phyloP scores from a whole-genome alignment of 768 basidiomycete species.

The Lactarius quietus region DNA sequence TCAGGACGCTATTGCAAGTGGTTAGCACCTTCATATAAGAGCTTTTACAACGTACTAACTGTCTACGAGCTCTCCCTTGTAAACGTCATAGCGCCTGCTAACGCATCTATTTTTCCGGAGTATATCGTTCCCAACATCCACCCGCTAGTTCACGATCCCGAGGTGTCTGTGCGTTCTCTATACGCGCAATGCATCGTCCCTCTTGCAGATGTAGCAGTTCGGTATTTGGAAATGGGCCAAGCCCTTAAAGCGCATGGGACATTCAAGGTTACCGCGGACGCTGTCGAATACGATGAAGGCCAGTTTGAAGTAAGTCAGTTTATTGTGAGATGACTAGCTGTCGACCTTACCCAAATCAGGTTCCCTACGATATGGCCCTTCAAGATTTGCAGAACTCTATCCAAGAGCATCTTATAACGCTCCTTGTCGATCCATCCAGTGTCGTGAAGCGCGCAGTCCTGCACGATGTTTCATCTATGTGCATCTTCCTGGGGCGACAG shows the following conservation, averaged over 20 bases:
- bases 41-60: neutral
- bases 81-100: slow-evolving; percentile 62
- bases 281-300: slow-evolving; percentile 70
- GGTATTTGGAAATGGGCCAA: slow-evolving; percentile 92
- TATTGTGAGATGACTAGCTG: neutral
- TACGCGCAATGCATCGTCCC: slow-evolving; percentile 83
- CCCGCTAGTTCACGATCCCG: slow-evolving; percentile 77
- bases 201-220: slow-evolving; percentile 80
- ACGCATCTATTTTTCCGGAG: slow-evolving; percentile 81
- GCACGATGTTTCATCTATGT: slow-evolving; percentile 81
- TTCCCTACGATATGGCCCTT: slow-evolving; percentile 85
- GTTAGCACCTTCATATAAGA: slow-evolving; percentile 43
- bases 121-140: slow-evolving; percentile 91
- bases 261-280: slow-evolving; percentile 58
- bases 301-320: slow-evolving; percentile 60
- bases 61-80: slow-evolving; percentile 50
- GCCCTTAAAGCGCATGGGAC: slow-evolving; percentile 81
- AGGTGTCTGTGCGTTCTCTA: slow-evolving; percentile 75
- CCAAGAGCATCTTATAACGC: slow-evolving; percentile 80
- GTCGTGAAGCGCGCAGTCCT: slow-evolving; percentile 90
- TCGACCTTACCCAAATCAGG: slow-evolving; percentile 42
- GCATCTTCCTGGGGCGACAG: slow-evolving; percentile 89
- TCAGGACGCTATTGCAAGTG: slow-evolving; percentile 78
- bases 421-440: slow-evolving; percentile 85
- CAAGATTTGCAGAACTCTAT: slow-evolving; percentile 82